Percentiles rank a stretch among this genome's conserved stretches.
Conservation (phyloP, 495 filamentous ascomycete species). For the Neurospora sp. region DNA sequence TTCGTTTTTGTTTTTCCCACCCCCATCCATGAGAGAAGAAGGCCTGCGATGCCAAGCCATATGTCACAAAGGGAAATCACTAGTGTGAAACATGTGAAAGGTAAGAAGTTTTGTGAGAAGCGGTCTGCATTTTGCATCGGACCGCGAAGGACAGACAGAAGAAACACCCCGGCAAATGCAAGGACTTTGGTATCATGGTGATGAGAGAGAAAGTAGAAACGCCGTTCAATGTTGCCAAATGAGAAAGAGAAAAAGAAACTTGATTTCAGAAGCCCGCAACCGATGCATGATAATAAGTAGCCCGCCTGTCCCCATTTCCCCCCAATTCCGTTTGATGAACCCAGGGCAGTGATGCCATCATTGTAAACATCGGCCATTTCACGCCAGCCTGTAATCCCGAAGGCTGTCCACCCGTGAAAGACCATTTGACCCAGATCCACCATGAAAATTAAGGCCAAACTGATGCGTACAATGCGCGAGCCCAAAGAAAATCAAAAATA, state of each 20-base stretch:
- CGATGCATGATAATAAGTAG: constrained; percentile 8
- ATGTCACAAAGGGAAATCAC: neutral
- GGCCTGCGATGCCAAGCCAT: neutral
- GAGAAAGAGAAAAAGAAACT: constrained; percentile 11
- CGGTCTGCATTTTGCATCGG: neutral
- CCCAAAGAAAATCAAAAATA: constrained; percentile 5
- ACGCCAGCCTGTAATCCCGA: constrained; percentile 17
- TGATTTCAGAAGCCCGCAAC: neutral
- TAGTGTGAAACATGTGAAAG: neutral
- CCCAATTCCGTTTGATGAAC: neutral
- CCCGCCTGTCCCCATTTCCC: constrained; percentile 2
- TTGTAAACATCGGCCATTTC: constrained; percentile 25
- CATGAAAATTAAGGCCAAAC: constrained; percentile 11
- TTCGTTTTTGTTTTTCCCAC: neutral
- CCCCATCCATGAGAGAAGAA: neutral
- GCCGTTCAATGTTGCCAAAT: constrained; percentile 4
- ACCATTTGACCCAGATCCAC: constrained; percentile 18
- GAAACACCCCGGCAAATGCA: neutral
- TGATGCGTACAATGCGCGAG: constrained; percentile 18
- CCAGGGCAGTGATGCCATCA: constrained; percentile 26
- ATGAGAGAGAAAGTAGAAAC: constrained; percentile 6
- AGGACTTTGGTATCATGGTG: constrained; percentile 20
- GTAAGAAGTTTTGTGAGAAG: neutral
- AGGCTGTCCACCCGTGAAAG: constrained; percentile 7
- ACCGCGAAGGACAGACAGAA: neutral